Base-by-base conservation (phyloP, 345 rosid genomes). In the Boechera divaricarpa region DNA sequence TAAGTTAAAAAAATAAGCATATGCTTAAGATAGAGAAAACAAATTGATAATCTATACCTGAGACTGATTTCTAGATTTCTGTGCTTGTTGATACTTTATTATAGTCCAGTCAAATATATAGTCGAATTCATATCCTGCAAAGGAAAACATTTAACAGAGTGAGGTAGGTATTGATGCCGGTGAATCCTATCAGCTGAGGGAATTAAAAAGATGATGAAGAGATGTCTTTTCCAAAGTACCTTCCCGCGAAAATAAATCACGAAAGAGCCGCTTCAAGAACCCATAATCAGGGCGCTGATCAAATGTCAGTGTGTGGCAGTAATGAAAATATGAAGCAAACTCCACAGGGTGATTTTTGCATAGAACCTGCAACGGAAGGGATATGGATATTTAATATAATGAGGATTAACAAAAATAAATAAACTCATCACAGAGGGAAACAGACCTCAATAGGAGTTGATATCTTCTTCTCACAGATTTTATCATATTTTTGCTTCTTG, bases 201-300 rank as follows among this genome's bases (percentile, higher is more conserved):
- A 64, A 13, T 9, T 47, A 18, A 29, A 11, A 39, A 9, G 64
- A 42, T 11, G 1, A 51, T 32, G 59, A 47, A 36, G 53, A 64
- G 0, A 51, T 48, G 16, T 21, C 28, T 45, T 48, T 64, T 69
- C 5, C 3, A 38, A 63, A 66, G 42, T 84, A 93, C 98, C 98
- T 90, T 90, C 91, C 42, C 90, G 97, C n/a, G 86, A 49, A 77
- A 93, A 89, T 72, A 90, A 73, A 75, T 88, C 97, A 49, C 94
- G 90, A 69, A 93, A 90, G 15, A 93, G 86, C 26, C 97, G 91
- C 84, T 90, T 93, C 81, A 93, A 82, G 83, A 89, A 93, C 74
- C 98, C 97, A 83, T 90, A 92, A 78, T 92, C 98, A 77, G 98
- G 98, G 33, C 97, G 84, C 77, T 88, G 97, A 83, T 92, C 94